Evolutionary conservation across 2,329 filamentous ascomycete genomes (phyloP), one percentile per base, ranked within the genome.

Genomic region (Fusarium begoniae): DNA sequence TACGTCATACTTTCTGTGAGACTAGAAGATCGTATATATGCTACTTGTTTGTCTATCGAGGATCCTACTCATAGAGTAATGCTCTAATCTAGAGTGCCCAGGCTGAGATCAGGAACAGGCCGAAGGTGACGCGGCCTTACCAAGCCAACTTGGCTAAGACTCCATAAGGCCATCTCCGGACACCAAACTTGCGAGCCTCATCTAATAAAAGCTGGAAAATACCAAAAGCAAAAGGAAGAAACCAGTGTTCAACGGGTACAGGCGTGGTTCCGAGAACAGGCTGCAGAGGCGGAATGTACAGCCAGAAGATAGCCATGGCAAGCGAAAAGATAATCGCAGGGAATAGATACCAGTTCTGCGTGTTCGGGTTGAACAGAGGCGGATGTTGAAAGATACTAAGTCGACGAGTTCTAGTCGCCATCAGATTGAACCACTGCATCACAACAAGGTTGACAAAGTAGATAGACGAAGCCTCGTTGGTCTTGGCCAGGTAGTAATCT

Each of bases 401-500:
- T 3, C 89, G 86, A 3, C 91, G 85, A 4, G 90, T 95, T 22
- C 92, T 87, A 10, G 93, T 86, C 3, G 90, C 90, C 78, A 95
- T 87, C 8, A 95, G 85, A 79, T 92, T 94, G 85, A 94, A 94
- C 86, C 91, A 91, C 85, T 94, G 92, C 92, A 95, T 94, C 55
- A 95, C 90, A 5, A 96, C 93, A 28, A 96, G 84, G 67, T 91
- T 95, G 74, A 95, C 89, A 76, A 95, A 95, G 81, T 95, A 95
- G 68, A 96, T 91, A 22, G 90, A 93, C 43, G 89, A 92, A 0
- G 92, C 92, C 69, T 88, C 86, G 71, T 91, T 92, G 30, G 92
- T 83, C 70, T 89, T 86, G 35, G 84, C 80, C 0, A 82, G 83
- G 76, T 91, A 89, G 63, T 86, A 87, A 51, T 89, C 88, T 4